Evolutionary conservation across 106 monocot genomes (phyloP).

Genomic region (Dendrobium chrysotoxum): DNA sequence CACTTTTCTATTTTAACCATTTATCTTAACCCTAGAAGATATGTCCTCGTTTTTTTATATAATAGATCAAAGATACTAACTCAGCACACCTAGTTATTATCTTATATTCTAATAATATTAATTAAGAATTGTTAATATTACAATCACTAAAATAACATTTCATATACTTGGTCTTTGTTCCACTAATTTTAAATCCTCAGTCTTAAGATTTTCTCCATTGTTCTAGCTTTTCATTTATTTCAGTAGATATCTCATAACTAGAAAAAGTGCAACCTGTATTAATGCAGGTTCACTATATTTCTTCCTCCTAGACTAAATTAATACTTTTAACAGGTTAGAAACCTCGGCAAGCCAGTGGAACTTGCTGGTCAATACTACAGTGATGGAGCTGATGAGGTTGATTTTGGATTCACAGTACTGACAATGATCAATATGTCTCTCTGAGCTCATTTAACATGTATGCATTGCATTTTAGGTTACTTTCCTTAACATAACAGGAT

Average conservation of each 20-base stretch:
- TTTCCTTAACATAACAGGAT: conserved; percentile 96
- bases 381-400: conserved; percentile 98
- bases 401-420: neutral
- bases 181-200: neutral
- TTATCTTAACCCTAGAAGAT: no score
- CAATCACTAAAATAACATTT: neutral
- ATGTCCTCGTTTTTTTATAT: no score
- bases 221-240: no score
- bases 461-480: conserved; percentile 58
- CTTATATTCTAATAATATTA: no score
- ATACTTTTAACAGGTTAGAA: conserved; percentile 57
- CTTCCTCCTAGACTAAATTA: neutral
- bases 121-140: neutral
- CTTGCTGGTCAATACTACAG: conserved; percentile 89
- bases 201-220: neutral
- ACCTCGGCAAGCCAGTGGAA: conserved; percentile 97
- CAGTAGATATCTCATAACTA: no score
- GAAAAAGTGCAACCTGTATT: neutral
- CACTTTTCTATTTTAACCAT: no score
- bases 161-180: neutral
- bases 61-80: no score
- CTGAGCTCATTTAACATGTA: neutral
- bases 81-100: no score
- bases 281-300: neutral
- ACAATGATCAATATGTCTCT: neutral